Base-by-base conservation (phyloP, 2,329 filamentous ascomycete species). In the Paraphoma chrysanthemicola region DNA sequence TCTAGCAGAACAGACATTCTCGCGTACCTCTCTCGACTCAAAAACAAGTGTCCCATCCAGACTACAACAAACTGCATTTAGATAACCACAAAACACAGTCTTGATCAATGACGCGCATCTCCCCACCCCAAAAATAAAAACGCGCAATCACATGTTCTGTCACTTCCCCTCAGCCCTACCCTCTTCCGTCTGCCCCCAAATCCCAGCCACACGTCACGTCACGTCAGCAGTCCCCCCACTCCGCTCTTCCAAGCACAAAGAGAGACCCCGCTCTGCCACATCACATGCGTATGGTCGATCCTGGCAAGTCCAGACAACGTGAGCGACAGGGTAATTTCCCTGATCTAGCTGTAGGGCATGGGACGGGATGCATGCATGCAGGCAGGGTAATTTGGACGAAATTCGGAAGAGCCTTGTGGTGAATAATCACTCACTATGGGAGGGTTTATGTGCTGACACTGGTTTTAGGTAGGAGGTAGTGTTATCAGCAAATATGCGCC, bases 101-200 rank as follows among this genome's bases (percentile, higher is more conserved):
- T 36, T 36, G 33, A 36, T 10, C 9, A 10, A 36, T 10, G 7
- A 36, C 33, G 33, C 14, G 33, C 9, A 36, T 36, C 33, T 14
- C 9, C 33, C 33, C 33, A 14, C 33, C 9, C 33, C 3, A 10
- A 36, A 10, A 36, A n/a, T n/a, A n/a, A 14, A 41, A 48, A 33
- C 48, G 38, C 48, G 48, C 23, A 33, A 43, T 50, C 48, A 50
- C 48, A 50, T 50, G 48, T 36, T n/a, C 41, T 43, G 3, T 4
- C 10, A 3, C 33, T 3, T 36, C 33, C 5, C 23, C 23, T 23
- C 23, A 23, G 23, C 23, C 23, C 33, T 36, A 36, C 33, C 33
- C 33, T 3, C 33, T 36, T 36, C 33, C 33, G 6, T 3, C 5
- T 23, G n/a, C n/a, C 23, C 23, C 23, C 23, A 2, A 23, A 23